Evolutionary conservation across 1,284 basidiomycete species (phyloP), one percentile per base, ranked within the genome.

Genomic region (Dichomitus squalens): DNA sequence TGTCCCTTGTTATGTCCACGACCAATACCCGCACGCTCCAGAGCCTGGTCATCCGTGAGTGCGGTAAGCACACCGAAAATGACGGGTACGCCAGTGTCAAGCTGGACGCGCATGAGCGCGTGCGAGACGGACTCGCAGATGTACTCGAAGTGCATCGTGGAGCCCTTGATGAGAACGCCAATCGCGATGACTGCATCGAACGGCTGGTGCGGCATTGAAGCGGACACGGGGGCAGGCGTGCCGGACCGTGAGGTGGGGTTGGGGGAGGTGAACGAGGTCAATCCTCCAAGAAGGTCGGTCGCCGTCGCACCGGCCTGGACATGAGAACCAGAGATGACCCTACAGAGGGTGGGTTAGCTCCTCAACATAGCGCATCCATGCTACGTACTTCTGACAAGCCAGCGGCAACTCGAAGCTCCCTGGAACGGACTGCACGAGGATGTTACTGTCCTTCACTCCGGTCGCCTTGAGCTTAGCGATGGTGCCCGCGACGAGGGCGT

Each of bases 101-200:
- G 79, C 71, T 96, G 94, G 25, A 98, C 85, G 63, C 86, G 85
- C 96, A 98, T 99, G 66, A 99, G 80, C 36, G 90, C 95, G 68
- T 96, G 90, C 43, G 93, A 89, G 58, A 97, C 93, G 55, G 88
- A 85, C 66, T 98, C 95, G 71, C 87, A 93, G 73, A 99, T 99
- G 80, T 99, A 99, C 75, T 98, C 95, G 72, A 97, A 98, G 77
- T 98, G 95, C 93, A 96, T 96, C 14, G 95, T 97, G 3, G 86
- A 83, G 56, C 95, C 96, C 76, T 99, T 99, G 83, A 99, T 98
- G 71, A 99, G 87, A 44, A 96, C 94, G 9, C 96, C 96, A 68
- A 99, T 95, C 38, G 95, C 93, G 70, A 99, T 96, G 63, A 98
- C 88, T 11, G 95, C 97, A 75, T 96, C 92, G 66, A 98, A 96